Base-by-base conservation (phyloP, 2,329 filamentous ascomycete species). In the Akanthomyces dipterigenus region DNA sequence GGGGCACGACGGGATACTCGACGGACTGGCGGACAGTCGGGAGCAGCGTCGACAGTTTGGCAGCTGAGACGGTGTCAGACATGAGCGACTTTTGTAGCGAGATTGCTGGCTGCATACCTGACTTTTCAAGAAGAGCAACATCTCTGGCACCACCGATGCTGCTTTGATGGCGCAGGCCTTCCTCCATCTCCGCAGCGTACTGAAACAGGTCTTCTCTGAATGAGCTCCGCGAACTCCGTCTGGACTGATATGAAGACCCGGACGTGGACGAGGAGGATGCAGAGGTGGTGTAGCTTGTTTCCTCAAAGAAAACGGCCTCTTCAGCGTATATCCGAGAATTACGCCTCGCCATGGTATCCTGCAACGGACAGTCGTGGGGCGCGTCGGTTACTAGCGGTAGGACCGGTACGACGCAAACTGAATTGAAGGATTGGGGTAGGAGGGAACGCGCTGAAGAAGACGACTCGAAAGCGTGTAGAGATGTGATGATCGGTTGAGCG, bases 181-280 rank as follows among this genome's bases (percentile, higher is more conserved):
- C 70, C 40, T 70, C 70, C 26, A 64, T 28, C 22, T 72, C 70
- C 12, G 63, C 62, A 36, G 55, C 43, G 1, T 36, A 50, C 38
- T 68, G 65, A 34, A 67, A 55, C 53, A 64, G 50, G 36, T 71
- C 71, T 40, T 75, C 71, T 45, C 63, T 68, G 38, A 65, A 58
- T 6, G 70, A 68, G 63, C 67, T 70, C 43, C 68, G 68, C 2
- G 72, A 74, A 49, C 66, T 70, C 31, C 68, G 68, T 60, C 70
- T 66, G 43, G 70, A 70, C 48, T 68, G 65, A 50, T 67, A 70
- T 3, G 70, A 65, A 1, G 67, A 65, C 6, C 64, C 31, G 22
- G 57, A 63, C 12, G 64, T 53, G 12, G 57, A 59, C 26, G 54
- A 57, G 16, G 42, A 48, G 46, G 22, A 42, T 14, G 55, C 14